Conservation (phyloP, 2,329 filamentous ascomycete species). For the Fusarium sp. region DNA sequence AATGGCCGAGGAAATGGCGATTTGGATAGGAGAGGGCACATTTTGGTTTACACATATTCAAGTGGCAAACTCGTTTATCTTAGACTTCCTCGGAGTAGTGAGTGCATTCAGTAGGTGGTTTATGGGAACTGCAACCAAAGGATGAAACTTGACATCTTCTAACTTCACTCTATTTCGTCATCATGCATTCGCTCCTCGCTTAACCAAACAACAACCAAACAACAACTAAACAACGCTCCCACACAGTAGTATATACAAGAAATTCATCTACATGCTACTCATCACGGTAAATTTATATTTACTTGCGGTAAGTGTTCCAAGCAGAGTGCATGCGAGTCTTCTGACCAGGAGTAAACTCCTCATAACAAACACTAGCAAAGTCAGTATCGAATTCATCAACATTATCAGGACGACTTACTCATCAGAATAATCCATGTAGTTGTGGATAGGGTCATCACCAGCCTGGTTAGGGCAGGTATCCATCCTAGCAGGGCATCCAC, state of each 20-base stretch:
- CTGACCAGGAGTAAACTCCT: slow-evolving; percentile 41
- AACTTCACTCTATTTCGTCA: rapidly evolving
- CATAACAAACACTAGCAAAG: slow-evolving; percentile 34
- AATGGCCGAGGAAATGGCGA: too few relatives aligned
- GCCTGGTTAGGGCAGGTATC: slow-evolving; percentile 50
- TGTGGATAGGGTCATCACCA: slow-evolving; percentile 51
- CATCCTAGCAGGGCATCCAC: slow-evolving; percentile 51
- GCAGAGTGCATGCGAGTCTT: slow-evolving; percentile 38
- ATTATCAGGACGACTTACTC: slow-evolving; percentile 47
- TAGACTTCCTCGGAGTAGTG: too few relatives aligned
- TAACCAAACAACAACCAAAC: too few relatives aligned
- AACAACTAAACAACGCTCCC: not conserved
- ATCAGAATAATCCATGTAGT: slow-evolving; percentile 55
- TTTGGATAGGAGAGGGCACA: too few relatives aligned
- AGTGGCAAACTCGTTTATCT: too few relatives aligned
- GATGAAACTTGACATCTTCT: rapidly evolving
- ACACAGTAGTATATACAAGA: not conserved
- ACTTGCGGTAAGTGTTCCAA: slow-evolving; percentile 35
- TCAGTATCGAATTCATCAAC: rapidly evolving
- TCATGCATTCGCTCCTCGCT: not conserved
- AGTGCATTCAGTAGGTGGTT: too few relatives aligned
- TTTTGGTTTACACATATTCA: rapidly evolving
- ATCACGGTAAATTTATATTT: rapidly evolving
- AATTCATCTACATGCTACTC: not conserved
- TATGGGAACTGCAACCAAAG: too few relatives aligned